Percentiles rank a stretch among this genome's conserved stretches.
Conservation (phyloP, 106 monocot species). For the Dioscorea zingiberensis region DNA sequence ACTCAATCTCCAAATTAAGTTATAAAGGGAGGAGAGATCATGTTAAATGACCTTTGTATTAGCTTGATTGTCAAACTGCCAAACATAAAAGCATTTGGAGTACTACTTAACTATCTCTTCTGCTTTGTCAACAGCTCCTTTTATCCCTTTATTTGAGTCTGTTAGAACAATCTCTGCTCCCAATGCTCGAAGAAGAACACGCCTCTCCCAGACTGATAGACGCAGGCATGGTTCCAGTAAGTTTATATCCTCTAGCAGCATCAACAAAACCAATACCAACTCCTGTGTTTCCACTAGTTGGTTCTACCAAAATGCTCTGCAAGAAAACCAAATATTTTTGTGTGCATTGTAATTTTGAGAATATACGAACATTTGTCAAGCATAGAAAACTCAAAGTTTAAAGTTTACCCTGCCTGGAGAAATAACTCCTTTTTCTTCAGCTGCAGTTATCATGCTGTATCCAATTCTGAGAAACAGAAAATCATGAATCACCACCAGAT, state of each 20-base stretch:
- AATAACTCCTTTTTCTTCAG: slow-evolving; percentile 82
- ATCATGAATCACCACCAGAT: not conserved
- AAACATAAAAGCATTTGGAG: slow-evolving; percentile 84
- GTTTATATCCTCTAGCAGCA: slow-evolving; percentile 83
- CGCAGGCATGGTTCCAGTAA: slow-evolving; percentile 84
- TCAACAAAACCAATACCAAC: slow-evolving; percentile 84
- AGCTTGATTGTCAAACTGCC: slow-evolving; percentile 88
- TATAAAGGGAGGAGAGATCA: not conserved
- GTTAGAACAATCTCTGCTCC: slow-evolving; percentile 93
- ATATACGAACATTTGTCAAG: not conserved
- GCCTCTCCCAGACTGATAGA: slow-evolving; percentile 82
- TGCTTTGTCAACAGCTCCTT: slow-evolving; percentile 90
- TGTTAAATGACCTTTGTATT: slow-evolving; percentile 60
- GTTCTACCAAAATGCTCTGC: slow-evolving; percentile 83
- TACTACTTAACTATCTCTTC: slow-evolving; percentile 54
- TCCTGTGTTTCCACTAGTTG: slow-evolving; percentile 87
- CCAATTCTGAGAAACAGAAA: slow-evolving; percentile 51
- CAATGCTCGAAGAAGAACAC: slow-evolving; percentile 67
- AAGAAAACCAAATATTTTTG: slow-evolving; percentile 3
- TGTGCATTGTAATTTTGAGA: not conserved
- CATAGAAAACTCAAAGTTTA: not conserved
- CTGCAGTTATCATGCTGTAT: slow-evolving; percentile 88
- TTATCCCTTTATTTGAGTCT: slow-evolving; percentile 69
- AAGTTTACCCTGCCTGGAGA: slow-evolving; percentile 64
- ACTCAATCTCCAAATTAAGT: no score